phyloP scores from a whole-genome alignment of 1,284 basidiomycete species.

The Rhizoctonia solani region DNA sequence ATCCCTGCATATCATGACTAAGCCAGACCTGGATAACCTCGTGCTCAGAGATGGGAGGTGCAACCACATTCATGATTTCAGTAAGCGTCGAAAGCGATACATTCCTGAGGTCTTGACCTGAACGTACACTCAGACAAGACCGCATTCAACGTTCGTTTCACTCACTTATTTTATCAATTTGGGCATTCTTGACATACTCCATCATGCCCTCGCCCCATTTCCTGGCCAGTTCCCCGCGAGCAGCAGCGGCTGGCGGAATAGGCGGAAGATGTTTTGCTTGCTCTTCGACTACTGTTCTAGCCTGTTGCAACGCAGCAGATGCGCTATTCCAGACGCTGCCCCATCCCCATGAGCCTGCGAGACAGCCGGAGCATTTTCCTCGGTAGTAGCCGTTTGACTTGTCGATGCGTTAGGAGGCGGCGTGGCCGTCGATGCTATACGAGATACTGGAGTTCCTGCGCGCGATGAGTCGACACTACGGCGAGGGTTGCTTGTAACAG shows the following conservation, averaged over 20 bases:
- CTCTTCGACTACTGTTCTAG: slow-evolving; percentile 85
- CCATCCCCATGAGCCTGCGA: slow-evolving; percentile 62
- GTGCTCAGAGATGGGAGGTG: slow-evolving; percentile 96
- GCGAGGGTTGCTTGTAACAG: slow-evolving; percentile 48
- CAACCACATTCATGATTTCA: slow-evolving; percentile 93
- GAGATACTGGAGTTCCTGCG: slow-evolving; percentile 36
- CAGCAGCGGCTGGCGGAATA: slow-evolving; percentile 38
- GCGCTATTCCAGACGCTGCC: slow-evolving; percentile 83
- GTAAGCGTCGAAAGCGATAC: slow-evolving; percentile 81
- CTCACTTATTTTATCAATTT: slow-evolving; percentile 80
- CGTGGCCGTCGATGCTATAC: slow-evolving; percentile 37
- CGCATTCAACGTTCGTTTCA: slow-evolving; percentile 17
- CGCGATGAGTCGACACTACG: slow-evolving; percentile 45
- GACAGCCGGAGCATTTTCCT: slow-evolving; percentile 6
- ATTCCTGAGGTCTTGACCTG: slow-evolving; percentile 84
- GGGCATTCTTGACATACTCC: slow-evolving; percentile 67
- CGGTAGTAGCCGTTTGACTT: slow-evolving; percentile 42
- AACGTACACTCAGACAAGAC: slow-evolving; percentile 23
- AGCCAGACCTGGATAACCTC: slow-evolving; percentile 97
- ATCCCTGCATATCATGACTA: slow-evolving; percentile 95
- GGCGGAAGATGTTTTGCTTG: slow-evolving; percentile 81
- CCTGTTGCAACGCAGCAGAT: slow-evolving; percentile 83
- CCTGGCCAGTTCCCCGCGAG: slow-evolving; percentile 69
- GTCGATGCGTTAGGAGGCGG: slow-evolving; percentile 41
- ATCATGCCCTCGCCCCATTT: slow-evolving; percentile 67